Base-by-base conservation (phyloP, 2,329 filamentous ascomycete genomes). In the Juglanconis oblonga region DNA sequence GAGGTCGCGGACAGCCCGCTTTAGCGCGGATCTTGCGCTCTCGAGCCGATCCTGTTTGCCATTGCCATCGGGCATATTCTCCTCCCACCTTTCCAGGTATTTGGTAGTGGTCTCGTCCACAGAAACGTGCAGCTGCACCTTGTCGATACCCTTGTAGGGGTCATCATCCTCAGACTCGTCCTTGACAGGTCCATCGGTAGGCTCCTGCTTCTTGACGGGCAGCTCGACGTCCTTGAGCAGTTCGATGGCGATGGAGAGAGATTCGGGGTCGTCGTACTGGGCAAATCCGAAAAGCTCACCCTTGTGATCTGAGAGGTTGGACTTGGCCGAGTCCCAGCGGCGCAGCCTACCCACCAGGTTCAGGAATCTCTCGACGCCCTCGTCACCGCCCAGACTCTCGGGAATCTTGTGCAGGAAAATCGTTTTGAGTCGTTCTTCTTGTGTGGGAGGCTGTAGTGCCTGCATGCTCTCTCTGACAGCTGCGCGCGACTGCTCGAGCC, bases 201-300 rank as follows among this genome's bases (percentile, higher is more conserved):
- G 77, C 17, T 79, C 75, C 73, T 94, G 90, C 72, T 87, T 89
- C 76, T 92, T 91, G 45, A 87, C 79, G 35, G 95, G 95, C 52
- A 98, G 85, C 70, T 92, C 82, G 64, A 97, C 81, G 68, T 95
- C 88, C 71, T 87, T 87, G 67, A 97, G 84, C 59, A 97, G 85
- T 73, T 96, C 92, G 58, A 93, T 87, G 48, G 94, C 95, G 49
- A 88, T 88, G 72, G 89, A 87, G 66, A 99, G 81, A 65, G 92
- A 94, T 73, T 97, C 91, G 31, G 88, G 87, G 73, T 98, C 93
- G 64, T 97, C 94, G 74, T 90, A 99, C 74, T 97, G 90, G 62
- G 94, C 95, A 76, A 99, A 98, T 13, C 94, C 95, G 79, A 98
- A 98, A 64, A 88, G 89, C 74, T 89, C 88, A 58, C 87, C 87